These are phyloP conservation scores for Claviceps digitariae DNA, from an alignment of 2,329 filamentous ascomycete species.

Conservation along the genomic window DNA sequence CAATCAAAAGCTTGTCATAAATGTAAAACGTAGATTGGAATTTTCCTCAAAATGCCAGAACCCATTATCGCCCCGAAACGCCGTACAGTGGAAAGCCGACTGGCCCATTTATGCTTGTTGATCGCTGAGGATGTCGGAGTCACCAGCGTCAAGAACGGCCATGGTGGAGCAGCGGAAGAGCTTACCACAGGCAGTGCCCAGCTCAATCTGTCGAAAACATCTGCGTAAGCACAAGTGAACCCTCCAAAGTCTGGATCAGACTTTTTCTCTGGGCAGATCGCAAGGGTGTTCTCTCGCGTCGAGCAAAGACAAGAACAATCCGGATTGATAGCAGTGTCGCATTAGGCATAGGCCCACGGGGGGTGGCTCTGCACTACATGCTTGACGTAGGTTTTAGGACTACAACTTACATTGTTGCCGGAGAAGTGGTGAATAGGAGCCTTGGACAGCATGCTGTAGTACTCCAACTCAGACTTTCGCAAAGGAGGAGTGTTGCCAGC, in stretches of 20 bases:
- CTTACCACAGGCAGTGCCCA: slow-evolving; percentile 97
- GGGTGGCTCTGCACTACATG: background rate
- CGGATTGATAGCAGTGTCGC: background rate
- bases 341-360: background rate
- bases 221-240: slow-evolving; percentile 49
- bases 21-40: slow-evolving; percentile 17
- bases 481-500: slow-evolving; percentile 91
- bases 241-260: slow-evolving; percentile 78
- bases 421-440: slow-evolving; percentile 93
- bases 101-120: slow-evolving; percentile 42
- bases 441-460: slow-evolving; percentile 87
- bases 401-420: slow-evolving; percentile 88
- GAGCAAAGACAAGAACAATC: slow-evolving; percentile 2
- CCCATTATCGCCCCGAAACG: slow-evolving; percentile 29
- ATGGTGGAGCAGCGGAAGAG: slow-evolving; percentile 97
- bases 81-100: slow-evolving; percentile 20
- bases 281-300: slow-evolving; percentile 15
- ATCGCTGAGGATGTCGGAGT: slow-evolving; percentile 92
- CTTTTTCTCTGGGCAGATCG: slow-evolving; percentile 81
- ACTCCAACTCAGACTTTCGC: slow-evolving; percentile 95
- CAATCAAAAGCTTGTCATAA: slow-evolving; percentile 17
- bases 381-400: background rate
- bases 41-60: slow-evolving; percentile 21
- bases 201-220: slow-evolving; percentile 62
- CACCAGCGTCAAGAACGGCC: slow-evolving; percentile 91